These are phyloP conservation scores for Phyllostachys edulis DNA, from an alignment of 176 grass and related monocot genomes.

Conservation along the genomic window DNA sequence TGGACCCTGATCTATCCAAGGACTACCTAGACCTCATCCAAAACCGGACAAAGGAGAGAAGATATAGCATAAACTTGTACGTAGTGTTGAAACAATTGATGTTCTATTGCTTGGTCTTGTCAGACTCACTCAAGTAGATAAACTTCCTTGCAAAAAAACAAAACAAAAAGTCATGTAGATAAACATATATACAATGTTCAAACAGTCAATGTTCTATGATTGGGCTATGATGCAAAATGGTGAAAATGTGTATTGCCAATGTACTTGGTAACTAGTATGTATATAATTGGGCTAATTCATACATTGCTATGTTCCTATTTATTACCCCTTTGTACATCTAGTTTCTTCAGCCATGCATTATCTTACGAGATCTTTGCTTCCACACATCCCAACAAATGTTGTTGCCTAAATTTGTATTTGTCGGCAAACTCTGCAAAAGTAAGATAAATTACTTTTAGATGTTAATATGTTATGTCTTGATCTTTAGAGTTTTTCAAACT, in stretches of 20 bases:
- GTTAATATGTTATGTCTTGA: background rate
- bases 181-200: background rate
- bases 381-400: background rate
- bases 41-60: slow-evolving; percentile 90
- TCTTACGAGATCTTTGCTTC: background rate
- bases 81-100: background rate
- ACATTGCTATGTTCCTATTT: background rate
- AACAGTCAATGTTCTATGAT: background rate
- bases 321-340: background rate
- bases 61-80: slow-evolving; percentile 40
- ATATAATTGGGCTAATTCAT: background rate
- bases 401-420: background rate
- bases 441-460: background rate
- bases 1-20: slow-evolving; percentile 98
- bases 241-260: background rate
- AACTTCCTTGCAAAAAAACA: background rate
- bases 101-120: background rate
- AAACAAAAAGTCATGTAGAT: background rate
- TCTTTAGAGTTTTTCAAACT: background rate
- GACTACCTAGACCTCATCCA: slow-evolving; percentile 93
- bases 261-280: background rate
- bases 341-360: background rate
- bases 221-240: background rate
- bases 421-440: background rate
- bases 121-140: background rate